A percentile compares a stretch with the other conserved stretches of the same genome.
phyloP scores from a whole-genome alignment of 768 basidiomycete genomes.

The Lactarius tabidus region DNA sequence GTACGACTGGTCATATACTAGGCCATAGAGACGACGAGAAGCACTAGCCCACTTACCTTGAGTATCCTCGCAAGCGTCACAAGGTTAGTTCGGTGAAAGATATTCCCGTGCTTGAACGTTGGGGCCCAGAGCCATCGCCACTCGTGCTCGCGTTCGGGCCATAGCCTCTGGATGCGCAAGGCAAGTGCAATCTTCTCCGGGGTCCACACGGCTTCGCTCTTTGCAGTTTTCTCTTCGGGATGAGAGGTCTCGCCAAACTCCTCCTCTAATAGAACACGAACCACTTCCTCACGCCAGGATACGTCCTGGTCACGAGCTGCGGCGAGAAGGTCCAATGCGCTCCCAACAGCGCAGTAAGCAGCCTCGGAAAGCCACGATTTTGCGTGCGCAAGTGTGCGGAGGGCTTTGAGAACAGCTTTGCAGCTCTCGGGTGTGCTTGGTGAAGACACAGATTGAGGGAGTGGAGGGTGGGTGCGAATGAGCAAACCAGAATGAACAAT shows the following conservation, averaged over 20 bases:
- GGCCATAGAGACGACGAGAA: neutral
- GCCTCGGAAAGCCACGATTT: conserved; percentile 92
- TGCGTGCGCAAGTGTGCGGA: conserved; percentile 68
- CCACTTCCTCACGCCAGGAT: conserved; percentile 66
- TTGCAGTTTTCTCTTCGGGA: neutral
- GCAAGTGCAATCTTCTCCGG: conserved; percentile 85
- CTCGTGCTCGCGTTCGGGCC: conserved; percentile 48
- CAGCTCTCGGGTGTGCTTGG: conserved; percentile 60
- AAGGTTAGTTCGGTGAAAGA: conserved; percentile 74
- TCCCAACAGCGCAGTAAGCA: conserved; percentile 77
- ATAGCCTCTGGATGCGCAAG: conserved; percentile 59
- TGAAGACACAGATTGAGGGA: conserved; percentile 50
- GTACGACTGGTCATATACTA: neutral
- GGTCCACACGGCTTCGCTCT: conserved; percentile 57
- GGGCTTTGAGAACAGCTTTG: conserved; percentile 50
- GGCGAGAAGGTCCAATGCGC: conserved; percentile 55
- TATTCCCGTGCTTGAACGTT: conserved; percentile 67
- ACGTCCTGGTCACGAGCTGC: conserved; percentile 45
- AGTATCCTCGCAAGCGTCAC: conserved; percentile 66
- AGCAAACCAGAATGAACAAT: conserved; percentile 83
- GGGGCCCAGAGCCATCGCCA: conserved; percentile 68
- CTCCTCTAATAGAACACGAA: conserved; percentile 45
- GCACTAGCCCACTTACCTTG: conserved; percentile 50
- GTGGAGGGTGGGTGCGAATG: conserved; percentile 54
- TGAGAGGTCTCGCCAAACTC: conserved; percentile 45